phyloP scores from a whole-genome alignment of 164 flowering plant species.

The Cinnamomum chago region DNA sequence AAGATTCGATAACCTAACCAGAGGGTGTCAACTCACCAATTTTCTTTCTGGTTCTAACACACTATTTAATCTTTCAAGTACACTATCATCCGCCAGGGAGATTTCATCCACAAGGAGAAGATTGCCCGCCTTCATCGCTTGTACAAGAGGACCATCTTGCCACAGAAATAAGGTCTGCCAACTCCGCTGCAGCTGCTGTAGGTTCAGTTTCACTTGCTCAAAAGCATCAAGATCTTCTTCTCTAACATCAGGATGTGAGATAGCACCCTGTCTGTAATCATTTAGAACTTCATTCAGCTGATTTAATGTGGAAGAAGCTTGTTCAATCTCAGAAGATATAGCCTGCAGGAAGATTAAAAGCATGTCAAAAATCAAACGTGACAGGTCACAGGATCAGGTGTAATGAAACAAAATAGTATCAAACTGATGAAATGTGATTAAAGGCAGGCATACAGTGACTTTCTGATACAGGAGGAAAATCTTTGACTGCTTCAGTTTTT shows the following conservation, averaged over 20 bases:
- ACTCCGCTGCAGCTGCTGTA: slow-evolving; percentile 46
- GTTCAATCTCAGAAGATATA: slow-evolving; percentile 61
- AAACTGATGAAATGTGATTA: not conserved
- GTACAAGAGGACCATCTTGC: slow-evolving; percentile 97
- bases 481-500: slow-evolving; percentile 42
- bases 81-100: slow-evolving; percentile 98
- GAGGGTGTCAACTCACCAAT: slow-evolving; percentile 50
- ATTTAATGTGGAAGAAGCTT: slow-evolving; percentile 52
- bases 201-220: slow-evolving; percentile 33
- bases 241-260: slow-evolving; percentile 31
- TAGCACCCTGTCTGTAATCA: slow-evolving; percentile 31
- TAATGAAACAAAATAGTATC: not conserved
- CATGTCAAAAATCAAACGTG: not conserved
- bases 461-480: slow-evolving; percentile 33
- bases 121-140: slow-evolving; percentile 88
- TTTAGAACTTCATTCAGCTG: slow-evolving; percentile 32
- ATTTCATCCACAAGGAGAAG: slow-evolving; percentile 93
- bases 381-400: too few species aligned
- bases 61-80: slow-evolving; percentile 93
- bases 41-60: slow-evolving; percentile 88
- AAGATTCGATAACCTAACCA: not conserved
- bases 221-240: slow-evolving; percentile 38
- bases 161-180: slow-evolving; percentile 85
- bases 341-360: slow-evolving; percentile 34
- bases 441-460: slow-evolving; percentile 35